phyloP scores from a whole-genome alignment of 1,284 basidiomycete genomes.

The Sparassis latifolia region DNA sequence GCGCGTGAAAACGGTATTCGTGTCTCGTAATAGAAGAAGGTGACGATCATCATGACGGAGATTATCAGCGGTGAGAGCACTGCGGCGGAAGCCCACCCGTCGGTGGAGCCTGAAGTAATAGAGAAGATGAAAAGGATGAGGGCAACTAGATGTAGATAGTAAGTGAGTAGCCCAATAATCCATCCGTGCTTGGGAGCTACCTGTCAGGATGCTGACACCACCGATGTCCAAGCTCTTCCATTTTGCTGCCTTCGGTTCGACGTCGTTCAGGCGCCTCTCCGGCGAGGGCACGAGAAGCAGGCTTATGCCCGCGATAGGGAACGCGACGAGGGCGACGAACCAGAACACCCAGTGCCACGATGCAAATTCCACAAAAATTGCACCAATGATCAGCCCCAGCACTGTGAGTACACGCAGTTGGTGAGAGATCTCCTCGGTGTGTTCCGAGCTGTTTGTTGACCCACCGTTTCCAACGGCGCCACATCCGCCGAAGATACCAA shows the following conservation, averaged over 20 bases:
- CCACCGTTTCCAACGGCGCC: slow-evolving; percentile 39
- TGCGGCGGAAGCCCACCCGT: slow-evolving; percentile 35
- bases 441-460: slow-evolving; percentile 5
- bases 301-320: slow-evolving; percentile 29
- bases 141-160: slow-evolving; percentile 12
- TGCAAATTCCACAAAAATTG: slow-evolving; percentile 34
- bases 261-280: slow-evolving; percentile 7
- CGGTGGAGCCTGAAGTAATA: slow-evolving; percentile 37
- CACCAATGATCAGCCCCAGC: slow-evolving; percentile 37
- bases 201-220: slow-evolving; percentile 35
- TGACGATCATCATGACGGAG: slow-evolving; percentile 30
- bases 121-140: slow-evolving; percentile 41
- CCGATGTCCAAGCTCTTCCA: slow-evolving; percentile 33
- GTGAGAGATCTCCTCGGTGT: neutral
- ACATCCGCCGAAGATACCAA: slow-evolving; percentile 38
- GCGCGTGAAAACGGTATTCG: slow-evolving; percentile 30
- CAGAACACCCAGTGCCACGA: slow-evolving; percentile 43
- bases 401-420: slow-evolving; percentile 18
- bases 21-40: slow-evolving; percentile 39
- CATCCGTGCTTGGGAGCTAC: slow-evolving; percentile 11
- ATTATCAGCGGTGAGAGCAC: slow-evolving; percentile 39
- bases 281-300: slow-evolving; percentile 29
- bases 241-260: slow-evolving; percentile 8
- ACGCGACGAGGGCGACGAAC: slow-evolving; percentile 32
- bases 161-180: neutral